These are phyloP conservation scores for Ophiosphaerella korrae DNA, from an alignment of 2,329 filamentous ascomycete species.

Conservation along the genomic window DNA sequence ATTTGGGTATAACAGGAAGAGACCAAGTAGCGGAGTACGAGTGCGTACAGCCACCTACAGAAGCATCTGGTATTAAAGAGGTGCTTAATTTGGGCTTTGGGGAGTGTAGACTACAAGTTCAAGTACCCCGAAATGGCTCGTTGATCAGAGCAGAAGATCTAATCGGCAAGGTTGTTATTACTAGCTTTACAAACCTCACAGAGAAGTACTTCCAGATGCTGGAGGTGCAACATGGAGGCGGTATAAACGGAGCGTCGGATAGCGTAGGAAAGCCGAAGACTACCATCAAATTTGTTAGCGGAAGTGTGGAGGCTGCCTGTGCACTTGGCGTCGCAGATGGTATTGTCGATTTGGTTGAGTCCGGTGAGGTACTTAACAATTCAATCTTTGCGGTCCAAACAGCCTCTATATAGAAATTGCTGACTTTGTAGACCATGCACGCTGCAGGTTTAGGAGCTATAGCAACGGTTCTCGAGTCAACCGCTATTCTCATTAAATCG, in stretches of 20 bases:
- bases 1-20: slow-evolving; percentile 90
- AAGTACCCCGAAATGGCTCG: slow-evolving; percentile 84
- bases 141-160: slow-evolving; percentile 75
- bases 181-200: slow-evolving; percentile 87
- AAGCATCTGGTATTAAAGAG: slow-evolving; percentile 70
- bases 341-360: slow-evolving; percentile 97
- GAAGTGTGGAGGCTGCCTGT: slow-evolving; percentile 96
- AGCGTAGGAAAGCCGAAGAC: slow-evolving; percentile 70
- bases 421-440: slow-evolving; percentile 98
- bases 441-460: slow-evolving; percentile 93
- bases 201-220: slow-evolving; percentile 82
- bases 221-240: slow-evolving; percentile 59
- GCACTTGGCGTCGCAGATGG: slow-evolving; percentile 94
- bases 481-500: slow-evolving; percentile 90
- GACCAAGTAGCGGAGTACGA: slow-evolving; percentile 94
- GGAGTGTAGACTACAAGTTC: slow-evolving; percentile 91
- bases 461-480: slow-evolving; percentile 87
- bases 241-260: slow-evolving; percentile 40
- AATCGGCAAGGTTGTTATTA: slow-evolving; percentile 90
- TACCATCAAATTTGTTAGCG: slow-evolving; percentile 90
- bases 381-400: no score
- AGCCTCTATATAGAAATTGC: no score
- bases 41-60: slow-evolving; percentile 59
- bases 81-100: slow-evolving; percentile 92
- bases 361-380: no score